Conservation (phyloP, 2,329 filamentous ascomycete genomes). For the Elsinoe batatas region DNA sequence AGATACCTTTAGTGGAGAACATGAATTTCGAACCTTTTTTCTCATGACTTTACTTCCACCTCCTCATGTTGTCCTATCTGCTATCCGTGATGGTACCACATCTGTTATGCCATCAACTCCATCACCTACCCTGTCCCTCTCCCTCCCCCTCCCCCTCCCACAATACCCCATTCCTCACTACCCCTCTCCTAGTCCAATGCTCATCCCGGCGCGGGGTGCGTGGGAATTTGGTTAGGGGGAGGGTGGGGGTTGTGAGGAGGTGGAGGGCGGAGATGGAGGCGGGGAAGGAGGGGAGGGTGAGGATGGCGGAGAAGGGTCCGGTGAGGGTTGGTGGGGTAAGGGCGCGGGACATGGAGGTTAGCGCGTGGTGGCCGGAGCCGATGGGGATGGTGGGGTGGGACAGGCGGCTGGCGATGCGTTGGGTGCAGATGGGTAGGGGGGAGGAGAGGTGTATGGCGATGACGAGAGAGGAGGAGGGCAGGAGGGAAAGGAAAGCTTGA, state of each 20-base stretch:
- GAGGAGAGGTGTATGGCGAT: conserved; percentile 12
- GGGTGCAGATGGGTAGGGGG: conserved; percentile 3
- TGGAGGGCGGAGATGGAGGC: neutral
- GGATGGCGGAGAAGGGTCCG: conserved; percentile 12
- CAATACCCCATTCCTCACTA: conserved; percentile 2
- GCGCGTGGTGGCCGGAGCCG: conserved; percentile 9
- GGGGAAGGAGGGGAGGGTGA: conserved; percentile 6
- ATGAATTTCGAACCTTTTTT: neutral
- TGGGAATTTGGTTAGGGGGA: conserved; percentile 13
- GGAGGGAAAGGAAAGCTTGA: conserved; percentile 12
- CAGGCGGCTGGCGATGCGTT: conserved; percentile 11
- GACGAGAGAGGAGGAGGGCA: neutral
- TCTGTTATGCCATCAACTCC: no score
- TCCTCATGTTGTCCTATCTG: neutral
- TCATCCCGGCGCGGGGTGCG: conserved; percentile 14
- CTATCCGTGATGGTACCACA: no score
- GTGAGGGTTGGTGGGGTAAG: neutral
- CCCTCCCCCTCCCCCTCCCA: neutral
- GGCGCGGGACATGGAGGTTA: conserved; percentile 10
- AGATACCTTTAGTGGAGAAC: conserved; percentile 1
- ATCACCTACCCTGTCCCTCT: no score
- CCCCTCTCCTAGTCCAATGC: neutral
- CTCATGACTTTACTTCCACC: neutral
- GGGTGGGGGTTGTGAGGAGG: neutral
- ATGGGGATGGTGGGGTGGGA: conserved; percentile 14